These are phyloP conservation scores for Cyberlindnera bimundalis DNA, from an alignment of 805 yeast genomes.

Conservation along the genomic window DNA sequence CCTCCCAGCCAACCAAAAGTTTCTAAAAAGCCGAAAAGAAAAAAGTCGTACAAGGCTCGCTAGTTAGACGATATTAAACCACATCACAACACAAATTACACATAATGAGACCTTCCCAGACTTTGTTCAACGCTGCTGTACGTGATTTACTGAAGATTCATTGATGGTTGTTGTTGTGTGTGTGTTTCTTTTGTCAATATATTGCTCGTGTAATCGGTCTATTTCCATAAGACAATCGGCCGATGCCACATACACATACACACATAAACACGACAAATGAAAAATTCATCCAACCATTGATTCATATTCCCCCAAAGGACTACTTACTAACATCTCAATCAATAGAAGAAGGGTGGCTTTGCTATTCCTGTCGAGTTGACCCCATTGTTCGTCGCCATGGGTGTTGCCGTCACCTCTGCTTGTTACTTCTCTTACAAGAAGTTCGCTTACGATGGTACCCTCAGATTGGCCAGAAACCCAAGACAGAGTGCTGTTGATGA, in stretches of 20 bases:
- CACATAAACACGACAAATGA: no score
- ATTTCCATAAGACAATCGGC: no score
- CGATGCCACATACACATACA: no score
- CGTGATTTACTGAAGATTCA: conserved; percentile 21
- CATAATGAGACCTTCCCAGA: conserved; percentile 48
- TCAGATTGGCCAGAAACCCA: conserved; percentile 52
- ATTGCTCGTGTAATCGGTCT: no score
- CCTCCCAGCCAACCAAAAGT: conserved; percentile 17
- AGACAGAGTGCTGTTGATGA: conserved; percentile 24
- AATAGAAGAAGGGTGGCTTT: conserved; percentile 36
- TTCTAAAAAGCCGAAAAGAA: conserved; percentile 7
- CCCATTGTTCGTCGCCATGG: conserved; percentile 55
- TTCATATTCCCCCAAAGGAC: not conserved
- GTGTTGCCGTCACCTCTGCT: conserved; percentile 49
- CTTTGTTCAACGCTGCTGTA: conserved; percentile 45
- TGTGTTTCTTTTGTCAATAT: no score
- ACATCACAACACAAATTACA: not conserved
- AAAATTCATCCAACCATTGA: no score
- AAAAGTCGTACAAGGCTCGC: conserved; percentile 9
- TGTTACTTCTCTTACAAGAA: conserved; percentile 51
- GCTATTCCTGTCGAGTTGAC: conserved; percentile 53
- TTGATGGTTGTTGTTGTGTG: not conserved
- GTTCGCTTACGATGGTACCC: conserved; percentile 43
- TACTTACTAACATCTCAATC: conserved; percentile 14
- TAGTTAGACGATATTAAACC: no score